These are phyloP conservation scores for Suhomyces terraborum DNA, from an alignment of 1,139 yeast genomes.

Conservation along the genomic window DNA sequence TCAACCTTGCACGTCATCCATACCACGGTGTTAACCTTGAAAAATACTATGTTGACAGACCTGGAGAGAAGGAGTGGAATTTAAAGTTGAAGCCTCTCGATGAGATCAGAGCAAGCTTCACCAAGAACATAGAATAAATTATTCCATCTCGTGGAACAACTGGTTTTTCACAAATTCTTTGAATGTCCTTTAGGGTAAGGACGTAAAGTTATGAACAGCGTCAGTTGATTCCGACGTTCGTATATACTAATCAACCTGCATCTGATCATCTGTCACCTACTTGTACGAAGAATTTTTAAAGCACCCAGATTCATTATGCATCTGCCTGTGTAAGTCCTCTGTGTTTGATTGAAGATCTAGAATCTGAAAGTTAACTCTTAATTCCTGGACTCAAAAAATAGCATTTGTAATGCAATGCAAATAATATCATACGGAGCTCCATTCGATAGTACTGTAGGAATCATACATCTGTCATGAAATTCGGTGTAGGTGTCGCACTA, in stretches of 20 bases:
- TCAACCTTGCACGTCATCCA: conserved; percentile 79
- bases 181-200: conserved; percentile 4
- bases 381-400: too few relatives aligned
- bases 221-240: conserved; percentile 9
- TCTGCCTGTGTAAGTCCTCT: too few relatives aligned
- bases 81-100: conserved; percentile 48
- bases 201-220: conserved; percentile 8
- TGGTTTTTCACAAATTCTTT: background rate
- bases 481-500: too few relatives aligned
- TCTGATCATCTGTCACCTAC: conserved; percentile 6
- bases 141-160: background rate
- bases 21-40: conserved; percentile 78
- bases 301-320: too few relatives aligned
- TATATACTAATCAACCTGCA: conserved; percentile 14
- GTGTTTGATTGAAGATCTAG: too few relatives aligned
- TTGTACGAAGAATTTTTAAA: too few relatives aligned
- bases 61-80: conserved; percentile 55
- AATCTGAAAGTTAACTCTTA: too few relatives aligned
- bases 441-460: too few relatives aligned
- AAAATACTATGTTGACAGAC: conserved; percentile 68
- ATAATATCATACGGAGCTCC: too few relatives aligned
- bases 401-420: too few relatives aligned
- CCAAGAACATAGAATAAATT: conserved; percentile 31
- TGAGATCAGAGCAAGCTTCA: conserved; percentile 48
- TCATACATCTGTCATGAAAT: too few relatives aligned